Base-by-base conservation (phyloP, 306 rosid species). In the Malus sylvestris region DNA sequence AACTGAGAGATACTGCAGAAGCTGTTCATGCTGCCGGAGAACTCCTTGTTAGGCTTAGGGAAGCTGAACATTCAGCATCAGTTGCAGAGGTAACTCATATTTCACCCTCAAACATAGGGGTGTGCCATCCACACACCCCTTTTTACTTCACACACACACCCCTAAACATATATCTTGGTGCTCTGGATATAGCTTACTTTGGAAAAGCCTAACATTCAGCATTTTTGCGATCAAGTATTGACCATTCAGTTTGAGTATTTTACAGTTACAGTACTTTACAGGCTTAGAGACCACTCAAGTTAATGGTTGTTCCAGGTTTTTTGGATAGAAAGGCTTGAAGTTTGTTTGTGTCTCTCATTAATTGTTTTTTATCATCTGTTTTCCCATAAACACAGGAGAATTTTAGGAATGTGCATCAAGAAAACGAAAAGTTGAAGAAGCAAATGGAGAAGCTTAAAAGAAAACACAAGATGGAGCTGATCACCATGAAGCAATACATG, bases 1-100 rank as follows among this genome's bases (percentile, higher is more conserved):
- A 92, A 83, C 98, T 92, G 30, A 83, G 98, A 81, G 98, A 96
- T 86, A 96, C 97, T 62, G 99, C 98, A 70, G 99, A 92, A 85
- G 99, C 98, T 65, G 99, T 96, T 71, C 99, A 96, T 82, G 98
- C 98, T 33, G 99, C 99, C 44, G 99, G 98, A 72, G 99, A 89
- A 80, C 88, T 96, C 30, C 99, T 96, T 67, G 98, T 89, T 40
- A 80, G 99, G 87, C 97, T 92, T 35, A 87, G 97, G 86, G 97
- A 96, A 86, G 93, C 99, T 42, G 99, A 92, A 73, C 87, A 96
- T 44, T 85, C 93, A 66, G 88, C 88, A 38, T 89, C 98, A 62
- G 68, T 78, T 74, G 90, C 91, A 69, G 90, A 92, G 99, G 97
- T 96, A 91, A 85, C 64, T 49, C 64, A 70, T 55, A 45, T 62